A percentile compares a stretch with the other conserved stretches of the same genome.
Conservation (phyloP, 2,329 filamentous ascomycete genomes). For the Metarhizium anisopliae region DNA sequence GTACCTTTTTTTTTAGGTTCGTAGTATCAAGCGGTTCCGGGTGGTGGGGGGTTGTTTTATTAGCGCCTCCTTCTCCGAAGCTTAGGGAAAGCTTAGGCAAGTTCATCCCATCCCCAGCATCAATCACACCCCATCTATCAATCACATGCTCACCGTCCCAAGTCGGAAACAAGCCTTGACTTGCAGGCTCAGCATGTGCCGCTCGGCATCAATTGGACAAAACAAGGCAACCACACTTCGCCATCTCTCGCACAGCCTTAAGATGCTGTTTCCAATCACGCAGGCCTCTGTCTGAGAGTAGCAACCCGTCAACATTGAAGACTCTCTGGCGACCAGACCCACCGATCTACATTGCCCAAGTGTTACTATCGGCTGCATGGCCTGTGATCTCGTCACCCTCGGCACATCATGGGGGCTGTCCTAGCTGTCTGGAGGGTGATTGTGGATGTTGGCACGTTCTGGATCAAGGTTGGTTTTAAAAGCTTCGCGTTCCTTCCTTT, state of each 20-base stretch:
- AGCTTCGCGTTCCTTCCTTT: background rate
- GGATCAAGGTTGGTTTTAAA: conserved; percentile 45
- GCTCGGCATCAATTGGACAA: background rate
- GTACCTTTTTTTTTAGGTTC: no score
- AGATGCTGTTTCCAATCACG: background rate
- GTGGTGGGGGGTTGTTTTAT: no score
- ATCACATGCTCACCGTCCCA: background rate
- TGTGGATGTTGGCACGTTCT: conserved; percentile 53
- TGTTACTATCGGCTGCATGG: conserved; percentile 6
- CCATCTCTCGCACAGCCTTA: background rate
- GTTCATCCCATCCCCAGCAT: background rate
- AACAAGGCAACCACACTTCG: background rate
- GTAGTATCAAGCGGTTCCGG: no score
- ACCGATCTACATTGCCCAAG: background rate
- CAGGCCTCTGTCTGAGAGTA: background rate
- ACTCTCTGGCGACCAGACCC: background rate
- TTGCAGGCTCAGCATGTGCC: background rate
- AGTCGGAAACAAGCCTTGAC: no score
- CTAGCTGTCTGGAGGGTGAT: conserved; percentile 48
- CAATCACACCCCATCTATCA: background rate
- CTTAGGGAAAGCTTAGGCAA: no score
- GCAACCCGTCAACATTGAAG: background rate
- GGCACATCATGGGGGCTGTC: conserved; percentile 32
- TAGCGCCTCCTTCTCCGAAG: no score
- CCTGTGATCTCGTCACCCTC: conserved; percentile 21